A percentile compares a stretch with the other conserved stretches of the same genome.
These are phyloP conservation scores for Talaromyces nanjingensis DNA, from an alignment of 495 filamentous ascomycete genomes.

Conservation along the genomic window DNA sequence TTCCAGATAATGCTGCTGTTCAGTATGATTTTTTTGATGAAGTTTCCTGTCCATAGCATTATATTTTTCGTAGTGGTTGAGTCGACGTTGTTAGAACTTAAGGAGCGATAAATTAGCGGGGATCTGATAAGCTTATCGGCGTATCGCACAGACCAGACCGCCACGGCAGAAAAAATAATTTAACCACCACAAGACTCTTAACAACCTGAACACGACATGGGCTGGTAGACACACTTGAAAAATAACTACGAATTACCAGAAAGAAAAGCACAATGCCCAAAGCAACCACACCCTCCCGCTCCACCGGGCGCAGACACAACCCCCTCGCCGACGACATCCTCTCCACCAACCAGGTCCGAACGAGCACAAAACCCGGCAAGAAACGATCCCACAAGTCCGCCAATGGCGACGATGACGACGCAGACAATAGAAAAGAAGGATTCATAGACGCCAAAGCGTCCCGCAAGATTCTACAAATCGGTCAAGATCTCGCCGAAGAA, in stretches of 20 bases:
- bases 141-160: constrained; percentile 9
- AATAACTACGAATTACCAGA: not conserved
- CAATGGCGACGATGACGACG: constrained; percentile 48
- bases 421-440: constrained; percentile 32
- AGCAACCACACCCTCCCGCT: constrained; percentile 29
- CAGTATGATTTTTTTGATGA: too few relatives aligned
- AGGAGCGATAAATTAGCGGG: not conserved
- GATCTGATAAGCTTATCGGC: constrained; percentile 1
- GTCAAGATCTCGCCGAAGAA: constrained; percentile 74
- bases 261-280: constrained; percentile 29
- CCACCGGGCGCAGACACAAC: constrained; percentile 52
- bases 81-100: too few relatives aligned
- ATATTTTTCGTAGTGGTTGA: too few relatives aligned
- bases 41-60: too few relatives aligned
- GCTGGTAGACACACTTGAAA: not conserved
- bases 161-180: constrained; percentile 11
- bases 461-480: constrained; percentile 79
- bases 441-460: constrained; percentile 84
- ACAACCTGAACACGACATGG: not conserved
- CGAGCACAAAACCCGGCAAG: constrained; percentile 50
- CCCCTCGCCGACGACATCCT: constrained; percentile 66
- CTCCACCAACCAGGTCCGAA: constrained; percentile 53
- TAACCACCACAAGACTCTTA: not conserved
- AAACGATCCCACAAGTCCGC: constrained; percentile 32
- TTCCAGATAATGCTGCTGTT: too few relatives aligned